phyloP scores from a whole-genome alignment of 108 stramenopile genomes.

The Poteriospumella lacustris region DNA sequence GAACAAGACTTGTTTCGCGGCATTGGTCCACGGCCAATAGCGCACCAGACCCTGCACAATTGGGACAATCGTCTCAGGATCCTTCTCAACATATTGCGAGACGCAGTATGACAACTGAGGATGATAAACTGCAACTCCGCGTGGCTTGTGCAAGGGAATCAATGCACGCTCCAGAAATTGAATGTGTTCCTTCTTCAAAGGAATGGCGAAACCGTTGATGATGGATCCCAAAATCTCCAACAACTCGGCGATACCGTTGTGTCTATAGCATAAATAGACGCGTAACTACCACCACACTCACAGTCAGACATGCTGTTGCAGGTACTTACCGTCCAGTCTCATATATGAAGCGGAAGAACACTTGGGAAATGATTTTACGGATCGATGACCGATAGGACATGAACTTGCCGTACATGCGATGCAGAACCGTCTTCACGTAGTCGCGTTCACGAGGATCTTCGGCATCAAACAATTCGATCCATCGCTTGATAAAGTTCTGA shows the following conservation, averaged over 20 bases:
- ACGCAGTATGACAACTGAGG: slow-evolving; percentile 99
- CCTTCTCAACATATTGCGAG: slow-evolving; percentile 99
- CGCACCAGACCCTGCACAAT: slow-evolving; percentile 93
- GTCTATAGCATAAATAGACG: slow-evolving; percentile 13
- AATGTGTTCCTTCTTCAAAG: slow-evolving; percentile 87
- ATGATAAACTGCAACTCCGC: slow-evolving; percentile 91
- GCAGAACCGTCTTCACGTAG: slow-evolving; percentile 97
- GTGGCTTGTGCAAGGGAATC: slow-evolving; percentile 96
- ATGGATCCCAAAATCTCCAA: slow-evolving; percentile 95
- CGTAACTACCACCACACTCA: neutral
- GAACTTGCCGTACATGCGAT: slow-evolving; percentile 98
- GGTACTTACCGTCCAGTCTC: slow-evolving; percentile 78
- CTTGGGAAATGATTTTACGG: slow-evolving; percentile 87
- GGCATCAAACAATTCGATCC: slow-evolving; percentile 87
- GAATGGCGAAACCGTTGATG: slow-evolving; percentile 90
- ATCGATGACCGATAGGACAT: slow-evolving; percentile 97
- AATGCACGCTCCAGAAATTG: slow-evolving; percentile 86
- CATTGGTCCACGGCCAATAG: slow-evolving; percentile 57
- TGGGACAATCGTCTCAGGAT: slow-evolving; percentile 89
- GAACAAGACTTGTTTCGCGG: slow-evolving; percentile 60
- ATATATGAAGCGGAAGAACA: slow-evolving; percentile 92
- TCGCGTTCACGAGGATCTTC: slow-evolving; percentile 98
- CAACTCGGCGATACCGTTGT: slow-evolving; percentile 67
- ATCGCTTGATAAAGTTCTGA: slow-evolving; percentile 58
- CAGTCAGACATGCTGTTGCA: slow-evolving; percentile 68